phyloP scores from a whole-genome alignment of 306 rosid genomes.

The Phaseolus lunatus region DNA sequence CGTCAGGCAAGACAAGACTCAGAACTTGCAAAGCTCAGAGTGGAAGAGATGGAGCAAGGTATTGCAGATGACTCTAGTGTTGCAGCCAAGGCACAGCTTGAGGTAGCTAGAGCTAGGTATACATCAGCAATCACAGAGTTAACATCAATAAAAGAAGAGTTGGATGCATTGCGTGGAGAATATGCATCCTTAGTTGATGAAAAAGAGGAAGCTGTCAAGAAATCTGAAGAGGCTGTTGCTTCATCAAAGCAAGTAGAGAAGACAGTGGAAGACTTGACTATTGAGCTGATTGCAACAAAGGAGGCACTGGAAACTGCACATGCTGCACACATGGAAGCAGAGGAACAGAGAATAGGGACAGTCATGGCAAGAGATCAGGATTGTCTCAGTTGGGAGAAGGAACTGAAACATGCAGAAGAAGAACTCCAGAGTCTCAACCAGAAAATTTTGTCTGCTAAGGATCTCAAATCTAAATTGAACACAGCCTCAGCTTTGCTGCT shows the following conservation, averaged over 20 bases:
- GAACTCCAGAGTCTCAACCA: conserved; percentile 72
- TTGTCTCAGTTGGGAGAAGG: conserved; percentile 85
- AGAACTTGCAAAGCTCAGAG: conserved; percentile 93
- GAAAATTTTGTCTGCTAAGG: conserved; percentile 71
- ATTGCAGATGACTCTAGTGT: conserved; percentile 92
- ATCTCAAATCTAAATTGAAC: conserved; percentile 74
- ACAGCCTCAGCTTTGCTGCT: conserved; percentile 68
- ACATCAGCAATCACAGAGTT: conserved; percentile 79
- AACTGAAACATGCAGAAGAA: conserved; percentile 73
- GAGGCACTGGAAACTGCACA: conserved; percentile 87
- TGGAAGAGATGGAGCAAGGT: conserved; percentile 99
- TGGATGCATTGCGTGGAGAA: conserved; percentile 70
- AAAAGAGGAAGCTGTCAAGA: conserved; percentile 63
- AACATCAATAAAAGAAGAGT: conserved; percentile 69
- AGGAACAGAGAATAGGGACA: conserved; percentile 90
- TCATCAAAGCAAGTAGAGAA: conserved; percentile 90
- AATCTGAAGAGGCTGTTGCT: conserved; percentile 73
- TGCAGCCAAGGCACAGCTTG: conserved; percentile 96
- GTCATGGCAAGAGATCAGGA: conserved; percentile 95
- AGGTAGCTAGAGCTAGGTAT: conserved; percentile 92
- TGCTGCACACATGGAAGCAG: conserved; percentile 94
- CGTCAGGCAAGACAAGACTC: conserved; percentile 94
- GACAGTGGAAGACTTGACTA: conserved; percentile 86
- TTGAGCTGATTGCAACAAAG: conserved; percentile 83
- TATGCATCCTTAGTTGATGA: conserved; percentile 76